A percentile compares a stretch with the other conserved stretches of the same genome.
Conservation (phyloP, 169 alveolate species). For the Plasmodium sp. region DNA sequence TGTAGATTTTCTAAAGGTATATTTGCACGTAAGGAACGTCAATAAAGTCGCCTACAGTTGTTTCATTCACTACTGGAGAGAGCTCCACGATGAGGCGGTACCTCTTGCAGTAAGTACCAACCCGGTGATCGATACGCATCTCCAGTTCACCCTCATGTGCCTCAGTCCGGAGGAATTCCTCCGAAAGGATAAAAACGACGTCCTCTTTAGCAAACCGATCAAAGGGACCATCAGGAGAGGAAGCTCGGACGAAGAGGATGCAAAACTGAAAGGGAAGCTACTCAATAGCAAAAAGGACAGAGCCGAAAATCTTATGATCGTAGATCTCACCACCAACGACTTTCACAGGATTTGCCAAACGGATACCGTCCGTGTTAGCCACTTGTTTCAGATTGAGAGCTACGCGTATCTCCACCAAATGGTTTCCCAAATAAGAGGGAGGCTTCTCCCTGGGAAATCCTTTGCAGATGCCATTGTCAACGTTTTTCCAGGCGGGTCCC, state of each 20-base stretch:
- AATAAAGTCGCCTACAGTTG: slow-evolving; percentile 48
- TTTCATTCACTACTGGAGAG: slow-evolving; percentile 1
- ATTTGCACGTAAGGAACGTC: slow-evolving; percentile 26
- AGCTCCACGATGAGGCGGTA: neutral
- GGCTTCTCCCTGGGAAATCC: slow-evolving; percentile 4
- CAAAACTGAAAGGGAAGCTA: slow-evolving; percentile 31
- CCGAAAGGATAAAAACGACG: slow-evolving; percentile 50
- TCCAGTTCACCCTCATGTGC: slow-evolving; percentile 41
- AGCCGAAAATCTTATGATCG: slow-evolving; percentile 82
- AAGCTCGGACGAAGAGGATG: slow-evolving; percentile 68
- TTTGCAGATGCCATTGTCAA: slow-evolving; percentile 71
- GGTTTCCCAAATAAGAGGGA: slow-evolving; percentile 78
- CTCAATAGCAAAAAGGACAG: slow-evolving; percentile 73
- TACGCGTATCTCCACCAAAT: slow-evolving; percentile 76
- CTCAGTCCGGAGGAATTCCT: slow-evolving; percentile 78
- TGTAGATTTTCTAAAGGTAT: slow-evolving; percentile 5
- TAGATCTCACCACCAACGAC: slow-evolving; percentile 78
- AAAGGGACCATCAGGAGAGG: slow-evolving; percentile 80
- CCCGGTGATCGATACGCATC: neutral
- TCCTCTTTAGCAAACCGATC: slow-evolving; percentile 78
- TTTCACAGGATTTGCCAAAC: slow-evolving; percentile 73
- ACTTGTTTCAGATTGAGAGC: slow-evolving; percentile 73
- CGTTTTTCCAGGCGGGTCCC: slow-evolving; percentile 80
- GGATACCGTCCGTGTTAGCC: slow-evolving; percentile 72
- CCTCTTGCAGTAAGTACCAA: neutral